These are phyloP conservation scores for Amyloporia xantha DNA, from an alignment of 768 basidiomycete species.

Conservation along the genomic window DNA sequence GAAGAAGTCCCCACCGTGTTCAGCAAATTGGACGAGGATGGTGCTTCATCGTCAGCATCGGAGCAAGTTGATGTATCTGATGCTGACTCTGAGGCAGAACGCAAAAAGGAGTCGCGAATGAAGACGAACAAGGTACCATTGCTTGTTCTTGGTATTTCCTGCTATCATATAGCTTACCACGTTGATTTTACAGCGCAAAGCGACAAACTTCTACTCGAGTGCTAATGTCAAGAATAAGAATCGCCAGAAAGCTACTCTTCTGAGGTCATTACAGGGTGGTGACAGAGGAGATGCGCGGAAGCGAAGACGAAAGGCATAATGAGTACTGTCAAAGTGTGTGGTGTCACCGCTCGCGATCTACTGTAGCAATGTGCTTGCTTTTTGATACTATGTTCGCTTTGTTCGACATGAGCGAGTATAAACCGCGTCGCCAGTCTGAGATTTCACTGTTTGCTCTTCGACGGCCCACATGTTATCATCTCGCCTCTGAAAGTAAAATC, in stretches of 20 bases:
- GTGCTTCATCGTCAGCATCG: background rate
- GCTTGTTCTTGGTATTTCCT: background rate
- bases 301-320: constrained; percentile 7
- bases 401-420: no score
- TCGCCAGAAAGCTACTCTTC: constrained; percentile 52
- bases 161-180: constrained; percentile 1
- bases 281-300: constrained; percentile 11
- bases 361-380: no score
- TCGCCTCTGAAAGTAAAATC: no score
- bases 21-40: constrained; percentile 15
- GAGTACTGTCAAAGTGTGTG: background rate
- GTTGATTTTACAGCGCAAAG: constrained; percentile 54
- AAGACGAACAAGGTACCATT: constrained; percentile 80
- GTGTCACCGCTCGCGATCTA: no score
- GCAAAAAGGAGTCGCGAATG: constrained; percentile 62
- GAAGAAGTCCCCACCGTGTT: constrained; percentile 19
- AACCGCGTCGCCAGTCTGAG: no score
- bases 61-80: constrained; percentile 26
- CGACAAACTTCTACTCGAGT: constrained; percentile 80
- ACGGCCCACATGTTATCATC: no score
- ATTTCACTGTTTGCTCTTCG: no score
- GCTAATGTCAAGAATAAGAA: constrained; percentile 89
- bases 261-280: constrained; percentile 32
- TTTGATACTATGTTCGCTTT: no score
- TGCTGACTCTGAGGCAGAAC: constrained; percentile 26